phyloP scores from a whole-genome alignment of 768 basidiomycete species.

The Favolaschia claudopus region DNA sequence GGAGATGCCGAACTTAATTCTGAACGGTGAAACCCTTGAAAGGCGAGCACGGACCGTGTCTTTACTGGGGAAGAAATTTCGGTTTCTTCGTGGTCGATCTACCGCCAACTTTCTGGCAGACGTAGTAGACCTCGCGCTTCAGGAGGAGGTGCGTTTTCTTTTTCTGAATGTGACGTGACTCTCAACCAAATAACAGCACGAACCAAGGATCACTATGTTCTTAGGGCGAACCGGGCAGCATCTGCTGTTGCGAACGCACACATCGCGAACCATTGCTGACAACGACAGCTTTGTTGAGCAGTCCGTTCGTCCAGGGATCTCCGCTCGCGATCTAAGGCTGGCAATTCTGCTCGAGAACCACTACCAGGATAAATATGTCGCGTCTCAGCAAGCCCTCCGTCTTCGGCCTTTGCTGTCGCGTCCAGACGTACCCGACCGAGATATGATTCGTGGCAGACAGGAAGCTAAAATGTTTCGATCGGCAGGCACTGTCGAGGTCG shows the following conservation, averaged over 20 bases:
- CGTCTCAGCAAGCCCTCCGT: not conserved
- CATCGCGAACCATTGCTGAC: conserved; percentile 1
- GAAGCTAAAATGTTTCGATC: not conserved
- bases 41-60: not conserved
- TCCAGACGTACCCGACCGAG: not conserved
- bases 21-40: conserved; percentile 2
- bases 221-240: not conserved
- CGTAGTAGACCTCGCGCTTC: conserved; percentile 1
- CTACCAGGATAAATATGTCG: conserved; percentile 11
- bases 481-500: not conserved
- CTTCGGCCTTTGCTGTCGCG: not conserved
- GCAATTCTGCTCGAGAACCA: conserved; percentile 14
- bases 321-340: conserved; percentile 9
- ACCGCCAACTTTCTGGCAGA: conserved; percentile 9
- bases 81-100: conserved; percentile 1
- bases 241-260: conserved; percentile 16
- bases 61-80: conserved; percentile 25
- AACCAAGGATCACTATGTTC: conserved; percentile 13
- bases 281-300: not conserved
- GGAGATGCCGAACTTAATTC: conserved; percentile 15
- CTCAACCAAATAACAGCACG: not conserved
- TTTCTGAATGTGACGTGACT: not conserved
- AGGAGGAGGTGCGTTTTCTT: conserved; percentile 13
- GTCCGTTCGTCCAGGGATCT: conserved; percentile 10
- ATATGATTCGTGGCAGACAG: not conserved